Base-by-base conservation (phyloP, 2,329 filamentous ascomycete genomes). In the Penicillium nordicum region DNA sequence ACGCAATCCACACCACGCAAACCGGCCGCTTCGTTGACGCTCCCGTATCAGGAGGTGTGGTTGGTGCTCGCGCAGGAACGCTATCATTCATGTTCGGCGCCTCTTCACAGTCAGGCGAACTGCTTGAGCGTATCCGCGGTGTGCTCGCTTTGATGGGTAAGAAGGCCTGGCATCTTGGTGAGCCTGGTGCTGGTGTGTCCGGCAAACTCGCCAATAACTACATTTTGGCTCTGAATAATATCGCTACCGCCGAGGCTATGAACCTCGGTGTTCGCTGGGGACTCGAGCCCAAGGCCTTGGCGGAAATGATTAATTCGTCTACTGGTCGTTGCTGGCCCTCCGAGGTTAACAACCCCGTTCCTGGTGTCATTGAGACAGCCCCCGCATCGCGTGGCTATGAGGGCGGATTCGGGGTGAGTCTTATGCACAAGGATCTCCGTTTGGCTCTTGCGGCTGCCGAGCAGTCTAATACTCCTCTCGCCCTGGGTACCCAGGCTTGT, bases 131-230 rank as follows among this genome's bases (percentile, higher is more conserved):
- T 11, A 80, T 89, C 10, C 87, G 87, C 55, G 81, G 85, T 0
- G 80, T 92, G 1, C 80, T 99, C 5, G 79, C 87, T 23, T 80
- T 85, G 58, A 97, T 99, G 92, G 94, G 94, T 52, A 87, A 87
- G 69, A 88, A 88, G 57, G 88, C 96, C 5, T 81, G 96, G 59
- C 92, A 96, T 72, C 88, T 96, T 67, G 94, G 94, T 4, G 80
- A 80, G 0, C 92, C 95, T 63, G 92, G 92, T 11, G 84, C 90
- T 2, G 94, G 94, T 0, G 82, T 99, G 1, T 89, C 91, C 11
- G 94, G 89, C 38, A 99, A 99, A 77, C 82, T 99, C 32, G 92
- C 93, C 51, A 99, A 99, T 78, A 99, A 99, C 76, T 99, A 99
- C 73, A 84, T 97, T 29, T 81, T 99, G 4, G 93, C 92, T 4